Evolutionary conservation across 768 basidiomycete genomes (phyloP), one percentile per base, ranked within the genome.

Genomic region (Lyophyllum decastes): DNA sequence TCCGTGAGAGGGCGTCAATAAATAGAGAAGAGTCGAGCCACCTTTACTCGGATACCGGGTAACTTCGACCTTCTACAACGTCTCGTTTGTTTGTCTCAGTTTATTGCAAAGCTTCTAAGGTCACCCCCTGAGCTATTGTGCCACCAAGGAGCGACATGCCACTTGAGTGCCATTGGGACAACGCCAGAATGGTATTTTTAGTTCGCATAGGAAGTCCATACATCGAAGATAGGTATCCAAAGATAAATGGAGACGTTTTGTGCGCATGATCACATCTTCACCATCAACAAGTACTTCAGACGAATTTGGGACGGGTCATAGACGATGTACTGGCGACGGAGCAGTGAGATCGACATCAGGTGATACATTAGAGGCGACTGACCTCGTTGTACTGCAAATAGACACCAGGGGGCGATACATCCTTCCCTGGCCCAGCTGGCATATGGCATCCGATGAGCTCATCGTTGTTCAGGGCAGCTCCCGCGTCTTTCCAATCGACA

Each of bases 311-410:
- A 70, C 3, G 77, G 55, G 58, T 83, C 75, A 64, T 87, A 87
- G 54, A 85, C 84, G 61, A 87, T 87, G 61, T 86, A 86, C 83
- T 87, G 45, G 57, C 40, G 40, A 17, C 25, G 30, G 26, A 11
- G 45, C 33, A 45, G n/a, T 47, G 19, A 51, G 48, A 27, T 30
- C 17, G 22, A n/a, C 17, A 30, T 30, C 30, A 33, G 34, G 8
- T 48, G 43, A 33, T 21, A 24, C n/a, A 43, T 25, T 11, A 17
- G 26, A 24, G 14, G 22, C 25, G 48, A 60, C 75, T 34, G 44
- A 85, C 85, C 76, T 86, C 84, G 61, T 85, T 85, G 70, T 86
- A 85, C 60, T 80, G 77, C 34, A 86, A 64, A 58, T 65, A 72
- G 9, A 58, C 66, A 24, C 67, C 65, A 6, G 66, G 61, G 8